Base-by-base conservation (phyloP, 768 basidiomycete genomes). In the Psilocybe sp. region DNA sequence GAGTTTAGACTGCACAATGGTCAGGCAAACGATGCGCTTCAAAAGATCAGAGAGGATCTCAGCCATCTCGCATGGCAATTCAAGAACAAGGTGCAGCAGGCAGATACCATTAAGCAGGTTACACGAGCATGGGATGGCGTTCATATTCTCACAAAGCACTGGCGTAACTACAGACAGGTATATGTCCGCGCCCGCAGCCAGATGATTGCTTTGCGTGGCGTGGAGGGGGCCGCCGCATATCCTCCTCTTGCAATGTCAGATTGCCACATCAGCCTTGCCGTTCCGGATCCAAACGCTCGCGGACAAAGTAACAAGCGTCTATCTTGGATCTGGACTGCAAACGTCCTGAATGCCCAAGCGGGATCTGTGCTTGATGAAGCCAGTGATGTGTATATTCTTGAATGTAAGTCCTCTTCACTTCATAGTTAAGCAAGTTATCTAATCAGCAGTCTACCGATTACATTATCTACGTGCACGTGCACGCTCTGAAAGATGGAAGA, bases 391-490 rank as follows among this genome's bases (percentile, higher is more conserved):
- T 45, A 33, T 34, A 34, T 15, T 7, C 23, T 28, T 14, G 44
- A 45, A 45, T 45, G 44, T 45, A 34, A 34, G 44, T 45, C 1
- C 14, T 12, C 3, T 33, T 34, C 5, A 10, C n/a, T 15, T 14
- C 15, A 15, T 34, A 2, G 5, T 1, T 34, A 10, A 45, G 15
- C 20, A 1, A 45, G 18, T 9, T 35, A n/a, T n/a, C n/a, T n/a
- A n/a, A n/a, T n/a, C n/a, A n/a, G 8, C 7, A 53, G 43, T 45
- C 34, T 40, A 40, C 34, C 4, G 43, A 31, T 23, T 53, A 2
- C 42, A 49, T 18, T 51, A 45, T 39, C 37, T 51, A 4, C 35
- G 37, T 12, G 50, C 50, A 3, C 18, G 44, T 14, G 44, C 50
- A 5, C 44, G 20, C 2, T 5, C 9, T 16, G 14, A 44, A 5